Base-by-base conservation (phyloP, 2,329 filamentous ascomycete genomes). In the Colletotrichum euphorbiae region DNA sequence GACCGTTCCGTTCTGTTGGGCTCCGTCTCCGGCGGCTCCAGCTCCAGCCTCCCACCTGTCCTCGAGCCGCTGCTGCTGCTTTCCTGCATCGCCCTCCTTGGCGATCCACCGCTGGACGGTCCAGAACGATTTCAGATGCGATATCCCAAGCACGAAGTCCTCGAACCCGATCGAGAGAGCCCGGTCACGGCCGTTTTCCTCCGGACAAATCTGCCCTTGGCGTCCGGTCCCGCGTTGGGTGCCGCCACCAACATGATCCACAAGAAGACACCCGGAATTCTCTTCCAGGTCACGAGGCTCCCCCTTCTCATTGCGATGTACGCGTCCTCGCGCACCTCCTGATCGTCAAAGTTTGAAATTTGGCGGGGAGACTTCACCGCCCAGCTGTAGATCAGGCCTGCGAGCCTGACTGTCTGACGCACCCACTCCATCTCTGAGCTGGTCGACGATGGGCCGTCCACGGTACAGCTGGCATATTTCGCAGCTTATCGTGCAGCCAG, bases 191-290 rank as follows among this genome's bases (percentile, higher is more conserved):
- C 73, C 63, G 75, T 71, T 71, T 77, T 74, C 46, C 74, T 72
- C 59, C 76, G 73, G 48, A 77, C 64, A 48, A 75, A 77, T 40
- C 73, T 72, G 3, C 72, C 75, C 61, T 74, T 71, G 21, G 71
- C 62, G 46, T 72, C 73, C 48, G 71, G 62, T 24, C 69, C 69
- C 6, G 73, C 70, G 17, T 71, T 75, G 11, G 75, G 74, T 24
- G 69, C 71, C 5, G 72, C 72, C 17, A 75, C 71, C 33, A 77
- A 55, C 61, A 77, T 67, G 33, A 77, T 62, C 75, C 75, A 78
- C 21, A 76, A 66, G 56, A 76, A 78, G 1, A 77, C 72, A 3
- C 76, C 77, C 0, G 76, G 77, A 3, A 74, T 73, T 17, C 62
- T 54, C 60, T 77, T 77, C 77, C 77, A 78, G 3, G 70, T 59